These are phyloP conservation scores for Metahyphopichia silvanorum DNA, from an alignment of 805 yeast genomes.

Conservation along the genomic window DNA sequence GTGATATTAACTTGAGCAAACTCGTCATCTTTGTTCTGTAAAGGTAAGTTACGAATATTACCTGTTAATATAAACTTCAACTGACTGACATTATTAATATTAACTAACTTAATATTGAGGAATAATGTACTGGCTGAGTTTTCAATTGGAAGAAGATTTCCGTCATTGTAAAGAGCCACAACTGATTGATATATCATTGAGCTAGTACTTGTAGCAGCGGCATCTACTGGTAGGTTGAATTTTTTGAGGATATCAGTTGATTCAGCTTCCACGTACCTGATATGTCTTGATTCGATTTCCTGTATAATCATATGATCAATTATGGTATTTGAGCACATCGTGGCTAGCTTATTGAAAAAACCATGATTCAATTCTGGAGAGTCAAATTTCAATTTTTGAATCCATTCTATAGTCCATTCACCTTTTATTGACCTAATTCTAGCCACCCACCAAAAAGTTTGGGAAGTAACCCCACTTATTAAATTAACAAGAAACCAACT, in stretches of 20 bases:
- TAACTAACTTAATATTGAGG: conserved; percentile 23
- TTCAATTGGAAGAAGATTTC: conserved; percentile 28
- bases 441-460: conserved; percentile 51
- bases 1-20: conserved; percentile 17
- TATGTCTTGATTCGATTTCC: conserved; percentile 41
- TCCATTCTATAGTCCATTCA: conserved; percentile 56
- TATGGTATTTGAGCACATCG: conserved; percentile 44
- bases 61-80: conserved; percentile 25
- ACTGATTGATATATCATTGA: conserved; percentile 18
- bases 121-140: conserved; percentile 33
- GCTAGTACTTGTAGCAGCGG: conserved; percentile 1
- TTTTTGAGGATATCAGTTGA: conserved; percentile 5
- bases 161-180: conserved; percentile 20
- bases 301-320: conserved; percentile 52
- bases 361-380: conserved; percentile 19
- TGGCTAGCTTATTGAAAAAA: conserved; percentile 38
- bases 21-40: conserved; percentile 14
- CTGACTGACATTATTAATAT: conserved; percentile 14
- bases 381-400: conserved; percentile 24
- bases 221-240: conserved; percentile 1
- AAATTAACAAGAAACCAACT: conserved; percentile 52
- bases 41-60: conserved; percentile 21
- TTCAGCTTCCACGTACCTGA: conserved; percentile 29
- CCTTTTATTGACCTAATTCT: conserved; percentile 47
- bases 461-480: conserved; percentile 32